phyloP scores from a whole-genome alignment of 495 filamentous ascomycete species.

The Aspergillus heteromorphus region DNA sequence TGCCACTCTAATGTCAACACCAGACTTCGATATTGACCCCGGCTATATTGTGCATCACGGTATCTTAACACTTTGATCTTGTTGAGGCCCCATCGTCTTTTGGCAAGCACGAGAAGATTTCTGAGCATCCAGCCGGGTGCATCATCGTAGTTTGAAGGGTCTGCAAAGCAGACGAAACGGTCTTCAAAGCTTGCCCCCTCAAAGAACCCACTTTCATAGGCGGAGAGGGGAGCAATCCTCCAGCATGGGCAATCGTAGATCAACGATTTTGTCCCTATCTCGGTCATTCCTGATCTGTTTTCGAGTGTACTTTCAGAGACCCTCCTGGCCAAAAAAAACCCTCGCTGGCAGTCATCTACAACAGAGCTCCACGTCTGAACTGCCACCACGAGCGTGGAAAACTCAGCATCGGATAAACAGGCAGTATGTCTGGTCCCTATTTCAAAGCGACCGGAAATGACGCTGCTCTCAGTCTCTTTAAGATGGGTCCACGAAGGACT shows the following conservation, averaged over 20 bases:
- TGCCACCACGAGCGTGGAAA: constrained; percentile 64
- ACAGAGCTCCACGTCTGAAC: constrained; percentile 82
- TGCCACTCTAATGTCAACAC: constrained; percentile 64
- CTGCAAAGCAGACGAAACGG: constrained; percentile 78
- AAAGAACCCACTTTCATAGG: constrained; percentile 88
- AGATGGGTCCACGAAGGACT: constrained; percentile 68
- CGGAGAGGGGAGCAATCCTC: constrained; percentile 66
- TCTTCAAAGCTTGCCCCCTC: constrained; percentile 59
- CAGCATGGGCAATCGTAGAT: constrained; percentile 37
- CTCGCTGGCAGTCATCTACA: constrained; percentile 74
- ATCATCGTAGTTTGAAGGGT: constrained; percentile 82
- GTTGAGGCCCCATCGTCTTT: constrained; percentile 70
- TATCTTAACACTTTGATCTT: constrained; percentile 86
- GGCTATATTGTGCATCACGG: constrained; percentile 68
- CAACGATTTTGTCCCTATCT: not conserved
- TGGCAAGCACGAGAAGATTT: constrained; percentile 82
- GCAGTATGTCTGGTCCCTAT: constrained; percentile 23
- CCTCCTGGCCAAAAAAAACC: constrained; percentile 89
- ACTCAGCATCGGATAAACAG: constrained; percentile 59
- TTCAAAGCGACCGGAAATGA: not conserved
- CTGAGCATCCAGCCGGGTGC: constrained; percentile 89
- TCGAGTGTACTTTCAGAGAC: constrained; percentile 23
- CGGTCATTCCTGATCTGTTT: not conserved
- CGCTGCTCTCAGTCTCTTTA: constrained; percentile 4
- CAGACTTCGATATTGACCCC: constrained; percentile 74